Conservation (phyloP, 2,329 filamentous ascomycete species). For the Exophiala spinifera region DNA sequence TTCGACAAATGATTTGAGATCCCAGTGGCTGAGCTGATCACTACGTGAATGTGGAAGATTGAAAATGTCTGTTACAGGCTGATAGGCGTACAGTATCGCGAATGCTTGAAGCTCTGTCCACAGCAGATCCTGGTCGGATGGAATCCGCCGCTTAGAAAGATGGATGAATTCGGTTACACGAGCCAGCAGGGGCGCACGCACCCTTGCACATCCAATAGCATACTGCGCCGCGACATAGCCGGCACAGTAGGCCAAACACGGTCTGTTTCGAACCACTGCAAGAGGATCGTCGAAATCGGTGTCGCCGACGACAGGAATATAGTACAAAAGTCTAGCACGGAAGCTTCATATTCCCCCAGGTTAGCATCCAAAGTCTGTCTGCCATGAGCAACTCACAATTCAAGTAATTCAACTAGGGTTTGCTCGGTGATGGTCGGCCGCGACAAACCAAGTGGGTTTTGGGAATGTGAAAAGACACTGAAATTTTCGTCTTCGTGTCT, state of each 20-base stretch:
- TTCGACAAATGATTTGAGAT: constrained; percentile 9
- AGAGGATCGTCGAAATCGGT: constrained; percentile 4
- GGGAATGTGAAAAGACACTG: no score
- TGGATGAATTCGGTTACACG: constrained; percentile 87
- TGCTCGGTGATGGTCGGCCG: no score
- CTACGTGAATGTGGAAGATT: neutral
- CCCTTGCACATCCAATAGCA: constrained; percentile 6
- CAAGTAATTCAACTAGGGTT: no score
- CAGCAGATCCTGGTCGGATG: neutral
- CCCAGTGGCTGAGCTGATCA: constrained; percentile 8
- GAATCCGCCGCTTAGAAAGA: constrained; percentile 62
- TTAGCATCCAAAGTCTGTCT: no score
- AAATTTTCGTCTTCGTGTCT: no score
- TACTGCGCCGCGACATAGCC: constrained; percentile 11
- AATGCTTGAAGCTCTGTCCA: constrained; percentile 13
- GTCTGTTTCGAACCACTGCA: constrained; percentile 1
- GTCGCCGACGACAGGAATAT: constrained; percentile 11
- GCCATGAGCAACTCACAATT: no score
- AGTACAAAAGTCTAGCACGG: neutral
- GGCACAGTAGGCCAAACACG: constrained; percentile 8
- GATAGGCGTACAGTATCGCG: constrained; percentile 13
- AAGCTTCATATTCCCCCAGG: no score
- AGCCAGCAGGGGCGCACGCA: constrained; percentile 35
- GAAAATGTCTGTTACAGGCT: constrained; percentile 5
- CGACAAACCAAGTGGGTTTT: no score